A percentile compares a stretch with the other conserved stretches of the same genome.
Conservation (phyloP, 2,329 filamentous ascomycete species). For the Fusarium sp. region DNA sequence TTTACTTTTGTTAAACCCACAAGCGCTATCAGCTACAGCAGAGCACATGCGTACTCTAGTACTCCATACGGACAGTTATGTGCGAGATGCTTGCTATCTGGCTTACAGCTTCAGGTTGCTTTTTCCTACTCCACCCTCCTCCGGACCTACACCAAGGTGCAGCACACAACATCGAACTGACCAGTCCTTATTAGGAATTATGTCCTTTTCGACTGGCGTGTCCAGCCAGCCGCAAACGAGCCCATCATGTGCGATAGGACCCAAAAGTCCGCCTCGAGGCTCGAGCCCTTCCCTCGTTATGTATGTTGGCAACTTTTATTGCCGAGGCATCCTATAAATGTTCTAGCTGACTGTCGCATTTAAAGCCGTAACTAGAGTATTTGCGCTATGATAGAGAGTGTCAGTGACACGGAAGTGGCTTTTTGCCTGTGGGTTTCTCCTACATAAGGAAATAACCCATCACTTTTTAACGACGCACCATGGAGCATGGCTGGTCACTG, state of each 20-base stretch:
- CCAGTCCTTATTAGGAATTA: slow-evolving; percentile 1
- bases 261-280: neutral
- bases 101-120: slow-evolving; percentile 21
- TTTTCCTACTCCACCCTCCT: slow-evolving; percentile 21
- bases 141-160: neutral
- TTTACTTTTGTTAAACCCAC: slow-evolving; percentile 35
- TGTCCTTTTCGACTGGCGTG: slow-evolving; percentile 2
- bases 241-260: neutral
- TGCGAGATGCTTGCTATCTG: neutral
- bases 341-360: slow-evolving; percentile 27
- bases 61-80: too few species aligned
- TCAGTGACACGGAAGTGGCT: slow-evolving; percentile 22
- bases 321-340: slow-evolving; percentile 42
- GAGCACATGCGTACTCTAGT: neutral
- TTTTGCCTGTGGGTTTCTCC: neutral
- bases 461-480: neutral
- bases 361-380: neutral
- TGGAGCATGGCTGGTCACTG: neutral
- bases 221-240: slow-evolving; percentile 21
- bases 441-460: neutral
- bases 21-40: slow-evolving; percentile 13
- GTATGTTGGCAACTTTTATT: neutral
- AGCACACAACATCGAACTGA: slow-evolving; percentile 7
- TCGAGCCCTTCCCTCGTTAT: slow-evolving; percentile 2
- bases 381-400: neutral